A percentile compares a stretch with the other conserved stretches of the same genome.
These are phyloP conservation scores for Neurospora sp. DNA, from an alignment of 2,329 filamentous ascomycete species.

Conservation along the genomic window DNA sequence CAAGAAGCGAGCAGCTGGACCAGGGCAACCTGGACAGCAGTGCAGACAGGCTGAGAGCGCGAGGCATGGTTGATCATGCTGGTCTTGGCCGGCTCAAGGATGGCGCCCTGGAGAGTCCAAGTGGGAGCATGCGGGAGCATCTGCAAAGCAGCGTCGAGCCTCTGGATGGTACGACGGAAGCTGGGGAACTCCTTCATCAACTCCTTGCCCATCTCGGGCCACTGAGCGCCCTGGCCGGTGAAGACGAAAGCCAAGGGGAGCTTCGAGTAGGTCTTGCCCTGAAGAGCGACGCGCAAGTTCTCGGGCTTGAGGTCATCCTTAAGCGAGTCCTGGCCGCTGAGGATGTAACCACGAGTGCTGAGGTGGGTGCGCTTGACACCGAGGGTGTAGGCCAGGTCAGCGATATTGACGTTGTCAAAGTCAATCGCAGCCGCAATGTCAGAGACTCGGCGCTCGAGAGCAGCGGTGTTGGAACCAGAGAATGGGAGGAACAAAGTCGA, in stretches of 20 bases:
- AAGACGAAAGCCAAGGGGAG: slow-evolving; percentile 17
- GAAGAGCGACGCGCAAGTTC: background rate
- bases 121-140: background rate
- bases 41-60: slow-evolving; percentile 25
- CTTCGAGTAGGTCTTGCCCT: background rate
- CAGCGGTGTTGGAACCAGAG: slow-evolving; percentile 3
- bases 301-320: background rate
- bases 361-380: slow-evolving; percentile 4
- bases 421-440: background rate
- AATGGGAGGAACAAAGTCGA: slow-evolving; percentile 1
- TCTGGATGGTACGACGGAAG: slow-evolving; percentile 13
- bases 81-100: slow-evolving; percentile 4
- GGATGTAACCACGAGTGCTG: background rate
- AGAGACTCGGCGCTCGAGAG: background rate
- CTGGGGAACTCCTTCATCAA: slow-evolving; percentile 12
- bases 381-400: slow-evolving; percentile 8
- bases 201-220: slow-evolving; percentile 21
- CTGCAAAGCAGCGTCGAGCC: slow-evolving; percentile 1
- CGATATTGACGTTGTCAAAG: background rate
- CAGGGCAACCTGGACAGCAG: slow-evolving; percentile 30
- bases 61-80: slow-evolving; percentile 13
- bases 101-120: slow-evolving; percentile 7
- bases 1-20: slow-evolving; percentile 26
- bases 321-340: background rate
- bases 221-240: slow-evolving; percentile 25